Percentiles rank a stretch among this genome's conserved stretches.
Evolutionary conservation across 257 asterid species (phyloP).

Genomic region (Lantana camara): DNA sequence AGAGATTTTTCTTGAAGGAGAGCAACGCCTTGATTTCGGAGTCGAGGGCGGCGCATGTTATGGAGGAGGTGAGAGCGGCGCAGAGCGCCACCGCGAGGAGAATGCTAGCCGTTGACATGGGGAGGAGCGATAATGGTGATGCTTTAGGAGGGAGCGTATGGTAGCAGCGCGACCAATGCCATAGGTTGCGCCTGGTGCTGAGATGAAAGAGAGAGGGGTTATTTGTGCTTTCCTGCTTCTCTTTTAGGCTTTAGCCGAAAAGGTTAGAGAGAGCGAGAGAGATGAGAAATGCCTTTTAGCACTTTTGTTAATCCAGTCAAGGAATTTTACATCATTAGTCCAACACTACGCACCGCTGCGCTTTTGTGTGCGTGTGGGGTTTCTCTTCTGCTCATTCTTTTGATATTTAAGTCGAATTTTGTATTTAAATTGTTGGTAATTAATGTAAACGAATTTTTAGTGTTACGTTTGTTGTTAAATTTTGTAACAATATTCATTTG

Average conservation of each 20-base stretch:
- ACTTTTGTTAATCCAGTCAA: slow-evolving; percentile 28
- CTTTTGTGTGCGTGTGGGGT: neutral
- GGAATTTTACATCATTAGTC: slow-evolving; percentile 30
- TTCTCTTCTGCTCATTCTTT: neutral
- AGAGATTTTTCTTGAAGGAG: slow-evolving; percentile 48
- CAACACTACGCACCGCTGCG: slow-evolving; percentile 20
- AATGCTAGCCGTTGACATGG: slow-evolving; percentile 47
- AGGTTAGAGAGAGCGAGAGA: neutral
- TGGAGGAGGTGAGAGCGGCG: slow-evolving; percentile 33
- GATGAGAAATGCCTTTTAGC: slow-evolving; percentile 25
- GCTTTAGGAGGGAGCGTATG: slow-evolving; percentile 35
- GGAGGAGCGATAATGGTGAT: slow-evolving; percentile 11
- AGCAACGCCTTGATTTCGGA: slow-evolving; percentile 55
- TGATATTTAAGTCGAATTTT: no score
- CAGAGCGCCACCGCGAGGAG: slow-evolving; percentile 41
- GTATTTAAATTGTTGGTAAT: no score
- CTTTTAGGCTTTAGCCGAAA: slow-evolving; percentile 14
- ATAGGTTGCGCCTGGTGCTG: slow-evolving; percentile 21
- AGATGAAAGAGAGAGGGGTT: neutral
- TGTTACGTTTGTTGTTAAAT: no score
- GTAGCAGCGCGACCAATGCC: slow-evolving; percentile 27
- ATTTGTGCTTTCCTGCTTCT: neutral
- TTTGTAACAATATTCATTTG: no score
- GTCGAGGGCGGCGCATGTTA: slow-evolving; percentile 41
- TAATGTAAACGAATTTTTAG: no score